phyloP scores from a whole-genome alignment of 192 early-diverging fungal genomes.

The Backusella westeae region DNA sequence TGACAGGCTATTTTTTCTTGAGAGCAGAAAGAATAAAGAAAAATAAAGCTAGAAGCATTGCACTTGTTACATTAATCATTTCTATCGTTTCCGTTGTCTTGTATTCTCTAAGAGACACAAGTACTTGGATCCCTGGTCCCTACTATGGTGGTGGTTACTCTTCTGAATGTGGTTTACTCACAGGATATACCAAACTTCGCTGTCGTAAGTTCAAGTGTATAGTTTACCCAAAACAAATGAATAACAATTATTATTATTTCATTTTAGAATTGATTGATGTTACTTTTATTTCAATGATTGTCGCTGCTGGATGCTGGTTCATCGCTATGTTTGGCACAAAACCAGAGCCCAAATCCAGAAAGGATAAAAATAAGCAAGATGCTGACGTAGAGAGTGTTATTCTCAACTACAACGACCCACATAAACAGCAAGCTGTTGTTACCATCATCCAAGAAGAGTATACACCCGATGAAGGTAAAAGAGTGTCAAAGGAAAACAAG shows the following conservation, averaged over 20 bases:
- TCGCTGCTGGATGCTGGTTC: not conserved
- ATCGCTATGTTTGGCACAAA: not conserved
- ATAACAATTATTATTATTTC: not conserved
- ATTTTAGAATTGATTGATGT: not conserved
- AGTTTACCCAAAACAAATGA: too few species aligned
- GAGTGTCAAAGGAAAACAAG: not conserved
- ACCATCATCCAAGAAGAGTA: not conserved
- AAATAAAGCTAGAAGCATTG: not conserved
- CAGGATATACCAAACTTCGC: not conserved
- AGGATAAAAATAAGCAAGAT: not conserved
- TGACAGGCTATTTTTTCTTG: not conserved
- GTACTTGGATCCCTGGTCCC: not conserved
- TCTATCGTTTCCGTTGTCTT: not conserved
- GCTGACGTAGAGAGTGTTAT: not conserved
- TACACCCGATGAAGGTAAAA: not conserved
- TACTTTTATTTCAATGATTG: not conserved
- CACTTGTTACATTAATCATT: not conserved
- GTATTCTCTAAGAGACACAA: not conserved
- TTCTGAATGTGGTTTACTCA: not conserved
- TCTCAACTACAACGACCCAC: not conserved
- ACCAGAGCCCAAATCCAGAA: not conserved
- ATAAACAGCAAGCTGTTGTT: not conserved
- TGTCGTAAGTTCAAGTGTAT: not conserved
- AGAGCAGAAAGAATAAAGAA: not conserved
- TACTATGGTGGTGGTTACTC: not conserved